A percentile compares a stretch with the other conserved stretches of the same genome.
Evolutionary conservation across 2,329 filamentous ascomycete genomes (phyloP).

Genomic region (Sarocladium kiliense): DNA sequence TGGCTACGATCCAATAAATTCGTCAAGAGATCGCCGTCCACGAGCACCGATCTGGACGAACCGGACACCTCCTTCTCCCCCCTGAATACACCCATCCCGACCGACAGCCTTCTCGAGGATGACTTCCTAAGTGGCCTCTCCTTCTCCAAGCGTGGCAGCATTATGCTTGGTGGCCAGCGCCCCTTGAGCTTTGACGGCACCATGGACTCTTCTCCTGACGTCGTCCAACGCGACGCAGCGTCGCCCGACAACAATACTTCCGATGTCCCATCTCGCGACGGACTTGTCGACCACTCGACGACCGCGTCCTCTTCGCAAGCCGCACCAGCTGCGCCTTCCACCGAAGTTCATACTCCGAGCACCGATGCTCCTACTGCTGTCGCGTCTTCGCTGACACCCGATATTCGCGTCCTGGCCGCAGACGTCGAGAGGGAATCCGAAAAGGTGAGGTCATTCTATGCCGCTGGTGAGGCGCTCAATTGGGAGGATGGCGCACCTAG

Average conservation of each 20-base stretch:
- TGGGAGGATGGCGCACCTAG: constrained; percentile 45
- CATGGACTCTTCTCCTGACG: constrained; percentile 12
- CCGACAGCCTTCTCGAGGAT: constrained; percentile 51
- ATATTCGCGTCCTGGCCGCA: constrained; percentile 47
- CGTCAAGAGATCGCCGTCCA: not conserved
- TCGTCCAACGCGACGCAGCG: constrained; percentile 3
- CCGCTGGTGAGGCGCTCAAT: constrained; percentile 46
- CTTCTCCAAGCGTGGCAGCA: constrained; percentile 60
- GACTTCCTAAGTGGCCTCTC: constrained; percentile 50
- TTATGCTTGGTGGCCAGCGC: constrained; percentile 52
- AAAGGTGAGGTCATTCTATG: constrained; percentile 64
- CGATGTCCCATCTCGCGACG: constrained; percentile 9
- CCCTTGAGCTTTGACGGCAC: constrained; percentile 17
- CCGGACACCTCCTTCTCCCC: constrained; percentile 38
- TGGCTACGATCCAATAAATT: not conserved
- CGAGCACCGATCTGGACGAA: constrained; percentile 18
- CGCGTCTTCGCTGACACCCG: constrained; percentile 25
- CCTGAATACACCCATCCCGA: constrained; percentile 52
- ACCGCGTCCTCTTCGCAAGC: not conserved
- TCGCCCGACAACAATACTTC: constrained; percentile 15
- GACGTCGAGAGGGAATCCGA: constrained; percentile 58
- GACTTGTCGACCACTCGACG: not conserved
- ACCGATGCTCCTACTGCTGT: constrained; percentile 9
- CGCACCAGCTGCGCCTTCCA: constrained; percentile 5
- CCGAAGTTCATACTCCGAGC: not conserved